Evolutionary conservation across 148 eudicot genomes (phyloP), one percentile per base, ranked within the genome.

Genomic region (Euryodendron excelsum): DNA sequence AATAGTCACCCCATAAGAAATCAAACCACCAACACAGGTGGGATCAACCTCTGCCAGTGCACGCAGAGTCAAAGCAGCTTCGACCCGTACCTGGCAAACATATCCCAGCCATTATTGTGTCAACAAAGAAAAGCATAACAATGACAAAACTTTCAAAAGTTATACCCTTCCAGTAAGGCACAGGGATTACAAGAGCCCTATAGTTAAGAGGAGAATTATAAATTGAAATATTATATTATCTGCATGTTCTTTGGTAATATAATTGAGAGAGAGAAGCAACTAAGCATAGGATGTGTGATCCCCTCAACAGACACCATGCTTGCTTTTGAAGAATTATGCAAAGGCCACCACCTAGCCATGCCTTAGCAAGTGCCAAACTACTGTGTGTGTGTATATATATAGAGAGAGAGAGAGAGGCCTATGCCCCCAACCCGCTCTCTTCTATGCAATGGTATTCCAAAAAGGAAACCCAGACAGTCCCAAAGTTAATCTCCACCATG

Each of bases 11-110:
- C 95, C 98, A 84, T 85, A 96, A 76, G 98, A 93, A 78, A 96
- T 90, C 91, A 96, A 86, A 77, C 99, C 99, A 78, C 99, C 92
- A 85, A 96, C 97, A 84, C 98, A 93, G 50, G 94, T 89, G 52
- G 99, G 99, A 86, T 96, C 99, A 89, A 96, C 97, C 89, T 96
- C 99, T 77, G 97, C 98, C 83, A 96, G 78, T 60, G 91, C 88
- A 74, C 96, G 90, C 83, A 93, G 62, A 50, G 94, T 88, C 87
- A 96, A 81, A 81, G 98, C 98, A 82, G 99, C 94, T 87, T 96
- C 99, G 77, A 90, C 91, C 3, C 99, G 96, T 31, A 96, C 99
- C 99, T 96, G 79, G 34, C 53, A 76, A 74, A 59, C 68, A 31
- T 34, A 13, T 52, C 69, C 30, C 47, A 80, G 60, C 39, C 62